Percentiles rank a stretch among this genome's conserved stretches.
Evolutionary conservation across 2,329 filamentous ascomycete species (phyloP).

Genomic region (Pseudocercospora fijiensis): DNA sequence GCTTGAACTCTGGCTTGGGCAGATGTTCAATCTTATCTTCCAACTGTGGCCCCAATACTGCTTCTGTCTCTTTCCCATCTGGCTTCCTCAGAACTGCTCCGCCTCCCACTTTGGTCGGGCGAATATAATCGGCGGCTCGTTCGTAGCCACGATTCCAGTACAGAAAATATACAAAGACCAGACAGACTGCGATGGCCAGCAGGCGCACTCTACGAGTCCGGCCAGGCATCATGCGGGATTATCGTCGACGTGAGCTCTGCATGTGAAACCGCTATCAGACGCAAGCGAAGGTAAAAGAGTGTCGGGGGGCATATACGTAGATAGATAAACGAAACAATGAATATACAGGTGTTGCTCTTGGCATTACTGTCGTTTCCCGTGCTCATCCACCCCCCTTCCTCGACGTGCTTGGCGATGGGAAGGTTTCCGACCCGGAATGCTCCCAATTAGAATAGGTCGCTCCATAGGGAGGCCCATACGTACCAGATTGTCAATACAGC

Average conservation of each 20-base stretch:
- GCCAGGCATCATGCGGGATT: conserved; percentile 26
- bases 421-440: not conserved
- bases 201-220: conserved; percentile 30
- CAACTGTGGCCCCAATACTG: conserved; percentile 3
- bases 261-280: not conserved
- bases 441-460: not conserved
- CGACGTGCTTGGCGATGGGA: not conserved
- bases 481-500: too few species aligned
- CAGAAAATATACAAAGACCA: conserved; percentile 29
- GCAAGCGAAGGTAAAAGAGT: not conserved
- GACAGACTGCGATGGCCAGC: conserved; percentile 30
- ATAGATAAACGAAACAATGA: not conserved
- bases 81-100: conserved; percentile 24
- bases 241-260: not conserved
- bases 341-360: conserved; percentile 1
- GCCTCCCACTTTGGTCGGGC: conserved; percentile 20
- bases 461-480: too few species aligned
- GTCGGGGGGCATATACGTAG: not conserved
- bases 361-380: not conserved
- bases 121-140: conserved; percentile 20
- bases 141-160: conserved; percentile 26
- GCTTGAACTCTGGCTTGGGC: not conserved
- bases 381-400: not conserved
- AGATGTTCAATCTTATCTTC: not conserved
- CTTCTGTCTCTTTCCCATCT: conserved; percentile 12